Evolutionary conservation across 1,139 yeast genomes (phyloP), one percentile per base, ranked within the genome.

Genomic region (Petasospora fabianii): DNA sequence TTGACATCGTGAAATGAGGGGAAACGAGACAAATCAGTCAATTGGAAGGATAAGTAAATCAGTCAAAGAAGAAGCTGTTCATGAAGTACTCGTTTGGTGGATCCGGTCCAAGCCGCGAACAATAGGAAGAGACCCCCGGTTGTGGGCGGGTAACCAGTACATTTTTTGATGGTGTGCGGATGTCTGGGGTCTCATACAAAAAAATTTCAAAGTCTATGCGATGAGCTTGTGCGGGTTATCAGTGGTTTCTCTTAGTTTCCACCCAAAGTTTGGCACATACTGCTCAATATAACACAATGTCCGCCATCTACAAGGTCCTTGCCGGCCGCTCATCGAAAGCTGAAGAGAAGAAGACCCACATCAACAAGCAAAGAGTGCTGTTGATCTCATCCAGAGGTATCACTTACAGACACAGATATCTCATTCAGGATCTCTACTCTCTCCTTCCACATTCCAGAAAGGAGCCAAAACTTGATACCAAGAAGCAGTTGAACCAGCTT

Each of bases 321-420:
- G 56, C 67, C 3, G 66, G 66, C 6, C 53, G 54, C 29, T 33
- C 54, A 20, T 49, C 52, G 32, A 54, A 51, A 38, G 54, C 58
- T 10, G 60, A 53, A 17, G 77, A 71, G 38, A 71, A 68, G 56
- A 60, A 73, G 51, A 69, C 72, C 51, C 78, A 77, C 58, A 73
- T 77, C 62, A 84, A 84, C 61, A 80, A 82, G 64, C 95, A 85
- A 62, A 75, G 92, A 55, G 85, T 88, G 36, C 70, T 92, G 48
- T 75, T 92, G 48, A 85, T 92, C 57, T 85, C 97, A 5, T 88
- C 97, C 31, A 78, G 99, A 62, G 98, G 98, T 49, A 86, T 90
- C 42, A 90, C 90, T 30, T 86, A 72, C 63, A 81, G 98, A 68
- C 98, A 92, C 60, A 90, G 99, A 59, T 97, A 94, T 65, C 69